phyloP scores from a whole-genome alignment of 169 alveolate genomes.

The Plasmodium adleri region DNA sequence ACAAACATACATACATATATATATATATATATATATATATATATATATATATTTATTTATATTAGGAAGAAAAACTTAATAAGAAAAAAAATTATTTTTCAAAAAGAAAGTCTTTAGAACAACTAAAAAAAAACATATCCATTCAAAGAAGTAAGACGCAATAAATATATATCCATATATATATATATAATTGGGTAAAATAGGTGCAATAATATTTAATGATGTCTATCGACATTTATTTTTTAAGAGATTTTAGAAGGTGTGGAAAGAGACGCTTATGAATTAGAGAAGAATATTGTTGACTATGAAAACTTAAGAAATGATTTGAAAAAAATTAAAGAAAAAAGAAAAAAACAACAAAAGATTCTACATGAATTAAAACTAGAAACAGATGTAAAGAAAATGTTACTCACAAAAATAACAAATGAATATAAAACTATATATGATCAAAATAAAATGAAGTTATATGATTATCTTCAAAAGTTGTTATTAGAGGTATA shows the following conservation, averaged over 20 bases:
- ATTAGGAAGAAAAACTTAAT: conserved; percentile 48
- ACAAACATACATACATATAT: neutral
- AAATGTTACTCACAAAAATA: conserved; percentile 36
- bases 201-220: too few species aligned
- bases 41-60: neutral
- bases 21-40: neutral
- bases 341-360: conserved; percentile 66
- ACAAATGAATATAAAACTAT: conserved; percentile 25
- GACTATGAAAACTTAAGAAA: conserved; percentile 63
- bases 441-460: conserved; percentile 24
- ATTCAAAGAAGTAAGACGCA: conserved; percentile 24
- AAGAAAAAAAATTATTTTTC: conserved; percentile 47
- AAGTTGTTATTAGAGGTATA: conserved; percentile 49
- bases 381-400: conserved; percentile 48
- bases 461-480: conserved; percentile 28
- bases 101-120: conserved; percentile 43
- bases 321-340: conserved; percentile 35
- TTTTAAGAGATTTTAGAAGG: conserved; percentile 26
- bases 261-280: conserved; percentile 23
- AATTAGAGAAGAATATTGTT: conserved; percentile 19
- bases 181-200: neutral
- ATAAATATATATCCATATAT: neutral
- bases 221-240: too few species aligned
- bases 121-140: conserved; percentile 29
- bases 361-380: conserved; percentile 45